These are phyloP conservation scores for Cladophialophora immunda DNA, from an alignment of 2,329 filamentous ascomycete genomes.

Conservation along the genomic window DNA sequence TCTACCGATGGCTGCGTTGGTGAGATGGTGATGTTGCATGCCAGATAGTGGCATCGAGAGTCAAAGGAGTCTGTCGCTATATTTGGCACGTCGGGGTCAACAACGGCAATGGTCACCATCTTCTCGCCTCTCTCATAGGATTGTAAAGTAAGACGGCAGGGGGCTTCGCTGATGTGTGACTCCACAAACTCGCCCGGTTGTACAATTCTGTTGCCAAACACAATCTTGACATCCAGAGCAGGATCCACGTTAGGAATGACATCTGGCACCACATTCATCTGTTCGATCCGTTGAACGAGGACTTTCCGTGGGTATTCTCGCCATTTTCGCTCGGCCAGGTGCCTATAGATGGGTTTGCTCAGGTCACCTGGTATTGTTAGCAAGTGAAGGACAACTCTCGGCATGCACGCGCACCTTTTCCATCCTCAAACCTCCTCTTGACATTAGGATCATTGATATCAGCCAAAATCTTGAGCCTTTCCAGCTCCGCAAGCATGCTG, in stretches of 20 bases:
- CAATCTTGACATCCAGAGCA: conserved; percentile 79
- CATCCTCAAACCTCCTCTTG: conserved; percentile 94
- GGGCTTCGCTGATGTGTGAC: conserved; percentile 74
- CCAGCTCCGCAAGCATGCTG: conserved; percentile 75
- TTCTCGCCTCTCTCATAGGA: conserved; percentile 83
- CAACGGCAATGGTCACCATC: conserved; percentile 81
- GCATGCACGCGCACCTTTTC: conserved; percentile 69
- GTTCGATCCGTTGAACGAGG: conserved; percentile 82
- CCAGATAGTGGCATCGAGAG: conserved; percentile 87
- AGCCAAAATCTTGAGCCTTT: conserved; percentile 83
- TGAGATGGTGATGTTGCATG: conserved; percentile 73
- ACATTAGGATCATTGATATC: conserved; percentile 96
- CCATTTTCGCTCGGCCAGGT: conserved; percentile 89
- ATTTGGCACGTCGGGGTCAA: conserved; percentile 91
- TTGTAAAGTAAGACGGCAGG: conserved; percentile 82
- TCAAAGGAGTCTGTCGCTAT: conserved; percentile 77
- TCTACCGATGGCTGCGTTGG: conserved; percentile 69
- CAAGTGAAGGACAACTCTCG: conserved; percentile 5
- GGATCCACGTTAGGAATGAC: conserved; percentile 82
- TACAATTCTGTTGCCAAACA: conserved; percentile 75
- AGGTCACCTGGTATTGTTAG: conserved; percentile 75
- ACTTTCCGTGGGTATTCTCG: conserved; percentile 80
- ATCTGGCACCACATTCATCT: conserved; percentile 89
- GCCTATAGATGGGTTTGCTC: conserved; percentile 94
- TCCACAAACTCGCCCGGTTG: conserved; percentile 81